Evolutionary conservation across 441 rosid species (phyloP), one percentile per base, ranked within the genome.

Genomic region (Metrosideros polymorpha): DNA sequence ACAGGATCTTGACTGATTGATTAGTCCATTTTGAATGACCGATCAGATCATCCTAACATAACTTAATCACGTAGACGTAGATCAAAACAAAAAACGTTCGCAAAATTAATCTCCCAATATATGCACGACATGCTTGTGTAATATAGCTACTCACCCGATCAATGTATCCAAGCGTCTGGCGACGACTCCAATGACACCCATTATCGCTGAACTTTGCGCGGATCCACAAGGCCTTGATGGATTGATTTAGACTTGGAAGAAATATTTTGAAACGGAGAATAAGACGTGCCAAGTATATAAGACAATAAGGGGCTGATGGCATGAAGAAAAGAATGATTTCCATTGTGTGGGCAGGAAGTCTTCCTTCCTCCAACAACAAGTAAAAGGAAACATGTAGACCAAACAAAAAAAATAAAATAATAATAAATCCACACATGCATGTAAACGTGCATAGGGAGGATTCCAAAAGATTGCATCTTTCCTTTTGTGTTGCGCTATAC

Each of bases 121-220:
- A 22, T 22, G 47, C 75, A 18, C 1, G 75, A 61, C 79, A 35
- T 19, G 27, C 15, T 27, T 66, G 12, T 27, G 22, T 50, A 14
- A 57, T 57, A 30, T 30, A 49, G 25, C 55, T 13, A 87, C 57
- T 2, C 90, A 96, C 99, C 99, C 99, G 84, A 94, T 71, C 15
- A 96, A 87, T 7, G 97, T 87, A 86, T 96, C 97, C 89, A 96
- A 89, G 82, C 90, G 94, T 89, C 92, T 93, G 24, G 94, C 96
- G 51, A 94, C 85, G 27, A 84, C 93, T 59, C 92, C 89, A 50
- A 95, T 85, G 59, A 91, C 87, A 30, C 98, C 98, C 99, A 96
- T 95, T 3, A 87, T 32, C 55, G 54, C 29, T 85, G 27, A 53
- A n/a, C 42, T 24, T 24, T 83, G 57, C 82, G 82, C 52, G 35